These are phyloP conservation scores for Phytopythium montanum DNA, from an alignment of 352 stramenopile species.

Conservation along the genomic window DNA sequence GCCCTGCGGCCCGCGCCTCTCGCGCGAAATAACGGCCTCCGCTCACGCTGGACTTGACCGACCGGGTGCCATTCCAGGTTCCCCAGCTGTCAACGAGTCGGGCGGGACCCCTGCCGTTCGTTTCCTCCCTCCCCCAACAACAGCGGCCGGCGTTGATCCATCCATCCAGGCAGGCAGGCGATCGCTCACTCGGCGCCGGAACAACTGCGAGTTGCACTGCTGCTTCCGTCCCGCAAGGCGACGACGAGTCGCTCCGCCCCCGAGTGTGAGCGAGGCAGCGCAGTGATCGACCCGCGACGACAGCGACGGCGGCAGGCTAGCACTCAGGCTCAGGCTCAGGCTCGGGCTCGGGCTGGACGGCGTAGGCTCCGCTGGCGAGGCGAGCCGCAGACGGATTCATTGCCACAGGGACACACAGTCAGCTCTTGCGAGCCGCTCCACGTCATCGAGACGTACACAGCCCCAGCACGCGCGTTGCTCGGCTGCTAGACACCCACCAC, in stretches of 20 bases:
- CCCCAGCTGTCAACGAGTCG: background rate
- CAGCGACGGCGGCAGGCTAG: too few relatives aligned
- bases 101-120: too few relatives aligned
- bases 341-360: background rate
- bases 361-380: background rate
- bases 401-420: background rate
- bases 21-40: slow-evolving; percentile 4
- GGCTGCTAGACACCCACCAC: slow-evolving; percentile 1
- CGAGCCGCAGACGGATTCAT: background rate
- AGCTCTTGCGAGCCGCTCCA: background rate
- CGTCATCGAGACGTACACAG: slow-evolving; percentile 7
- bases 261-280: slow-evolving; percentile 2
- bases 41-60: background rate
- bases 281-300: background rate
- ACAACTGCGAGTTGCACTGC: background rate
- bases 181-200: background rate
- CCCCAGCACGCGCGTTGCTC: background rate
- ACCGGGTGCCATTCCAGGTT: background rate
- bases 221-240: background rate
- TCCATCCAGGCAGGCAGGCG: too few relatives aligned
- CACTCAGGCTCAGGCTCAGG: too few relatives aligned
- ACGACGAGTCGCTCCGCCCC: background rate
- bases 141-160: background rate
- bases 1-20: background rate
- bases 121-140: background rate